Base-by-base conservation (phyloP, 805 yeast genomes). In the Sugiyamaella smithiae region DNA sequence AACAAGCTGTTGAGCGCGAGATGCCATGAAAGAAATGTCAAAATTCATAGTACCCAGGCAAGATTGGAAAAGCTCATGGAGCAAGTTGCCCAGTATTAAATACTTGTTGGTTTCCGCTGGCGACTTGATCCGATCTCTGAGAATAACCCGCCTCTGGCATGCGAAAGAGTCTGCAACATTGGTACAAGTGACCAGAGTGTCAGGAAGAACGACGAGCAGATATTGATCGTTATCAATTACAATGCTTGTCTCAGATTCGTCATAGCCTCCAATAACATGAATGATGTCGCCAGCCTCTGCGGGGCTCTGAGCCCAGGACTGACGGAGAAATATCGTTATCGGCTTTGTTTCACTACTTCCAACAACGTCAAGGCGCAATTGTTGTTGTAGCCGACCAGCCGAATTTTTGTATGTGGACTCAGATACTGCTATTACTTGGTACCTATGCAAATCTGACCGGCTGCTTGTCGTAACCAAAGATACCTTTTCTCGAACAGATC, bases 151-250 rank as follows among this genome's bases (percentile, higher is more conserved):
- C 48, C 99, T 70, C 25, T 80, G 71, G 61, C 99, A 93, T 16
- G 70, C 73, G 25, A 88, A 68, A 1, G 91, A 83, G 36, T 85
- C 85, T 0, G 97, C 84, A 1, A 89, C 77, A 3, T 83, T 69
- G 0, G 98, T 93, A 1, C 96, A 89, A 0, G 97, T 79, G 0
- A 91, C 67, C 9, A 93, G 67, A 3, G 79, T 67, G 62, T 93
- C 98, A 0, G 99, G 99, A 55, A 85, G 78, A 76, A 93, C 76
- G 17, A 91, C 75, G 24, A 90, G 65, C n/a, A 89, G 62, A 56
- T 84, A 81, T 25, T 75, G 75, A 28, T 73, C 67, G 50, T 76
- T 75, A 40, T 73, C 71, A 55, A 83, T 86, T 6, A 84, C 74
- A 2, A 81, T 53, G 8, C 43, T 38, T 12, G 31, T 49, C 3